Evolutionary conservation across 2,329 filamentous ascomycete species (phyloP).

Genomic region (Cytospora leucostoma): DNA sequence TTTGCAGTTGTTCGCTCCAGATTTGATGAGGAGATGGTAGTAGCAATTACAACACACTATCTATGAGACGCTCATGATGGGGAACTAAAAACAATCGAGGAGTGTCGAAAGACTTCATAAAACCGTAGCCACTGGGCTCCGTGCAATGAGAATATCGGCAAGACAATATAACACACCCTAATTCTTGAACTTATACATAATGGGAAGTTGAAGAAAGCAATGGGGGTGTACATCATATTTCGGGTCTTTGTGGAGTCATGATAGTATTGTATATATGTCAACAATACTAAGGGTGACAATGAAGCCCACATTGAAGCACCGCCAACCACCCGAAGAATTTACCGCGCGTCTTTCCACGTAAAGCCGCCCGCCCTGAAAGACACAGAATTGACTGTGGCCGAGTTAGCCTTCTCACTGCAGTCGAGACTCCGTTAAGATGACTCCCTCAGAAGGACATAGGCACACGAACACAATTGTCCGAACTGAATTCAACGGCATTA

Average conservation of each 20-base stretch:
- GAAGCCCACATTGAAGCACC: neutral
- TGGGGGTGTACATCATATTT: neutral
- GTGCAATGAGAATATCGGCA: neutral
- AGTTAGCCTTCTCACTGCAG: neutral
- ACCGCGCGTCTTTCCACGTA: neutral
- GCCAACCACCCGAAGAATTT: neutral
- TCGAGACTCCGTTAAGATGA: too few relatives aligned
- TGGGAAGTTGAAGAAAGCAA: neutral
- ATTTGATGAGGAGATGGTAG: neutral
- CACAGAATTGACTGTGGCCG: neutral
- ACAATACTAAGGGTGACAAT: slow-evolving; percentile 9
- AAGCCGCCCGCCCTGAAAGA: neutral
- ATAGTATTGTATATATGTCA: slow-evolving; percentile 5
- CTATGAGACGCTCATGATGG: neutral
- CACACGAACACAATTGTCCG: neutral
- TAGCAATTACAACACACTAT: too few relatives aligned
- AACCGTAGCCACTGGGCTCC: neutral
- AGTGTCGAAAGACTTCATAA: neutral
- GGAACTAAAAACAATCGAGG: neutral
- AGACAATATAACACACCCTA: too few relatives aligned
- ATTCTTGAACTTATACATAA: neutral
- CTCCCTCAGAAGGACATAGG: neutral
- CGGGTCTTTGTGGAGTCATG: slow-evolving; percentile 5
- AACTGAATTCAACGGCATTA: neutral
- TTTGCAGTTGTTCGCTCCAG: neutral